These are phyloP conservation scores for Massariosphaeria phaeospora DNA, from an alignment of 495 filamentous ascomycete genomes.

Conservation along the genomic window DNA sequence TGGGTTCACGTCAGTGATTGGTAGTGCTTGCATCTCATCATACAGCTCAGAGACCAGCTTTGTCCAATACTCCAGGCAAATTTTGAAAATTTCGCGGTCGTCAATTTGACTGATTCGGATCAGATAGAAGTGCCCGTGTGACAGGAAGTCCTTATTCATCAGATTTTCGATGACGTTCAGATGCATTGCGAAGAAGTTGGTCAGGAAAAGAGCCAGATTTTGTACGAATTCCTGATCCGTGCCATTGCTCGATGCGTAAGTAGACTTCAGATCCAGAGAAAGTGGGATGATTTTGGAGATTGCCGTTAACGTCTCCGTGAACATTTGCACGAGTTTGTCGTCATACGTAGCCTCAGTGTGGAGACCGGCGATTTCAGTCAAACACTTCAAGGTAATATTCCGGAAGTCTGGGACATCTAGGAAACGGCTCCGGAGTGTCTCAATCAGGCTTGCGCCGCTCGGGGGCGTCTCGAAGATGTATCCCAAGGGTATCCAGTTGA, in stretches of 20 bases:
- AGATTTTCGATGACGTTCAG: slow-evolving; percentile 90
- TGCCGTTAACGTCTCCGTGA: slow-evolving; percentile 84
- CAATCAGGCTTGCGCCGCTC: slow-evolving; percentile 60
- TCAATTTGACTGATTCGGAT: slow-evolving; percentile 98
- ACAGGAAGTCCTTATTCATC: slow-evolving; percentile 88
- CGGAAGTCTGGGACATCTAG: slow-evolving; percentile 87
- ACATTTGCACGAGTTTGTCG: slow-evolving; percentile 93
- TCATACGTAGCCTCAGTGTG: slow-evolving; percentile 79
- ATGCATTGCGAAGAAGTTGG: slow-evolving; percentile 91
- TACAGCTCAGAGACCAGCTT: slow-evolving; percentile 97
- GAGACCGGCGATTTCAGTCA: slow-evolving; percentile 94
- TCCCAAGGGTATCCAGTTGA: slow-evolving; percentile 97
- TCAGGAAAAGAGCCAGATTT: slow-evolving; percentile 91
- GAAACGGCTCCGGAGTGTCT: slow-evolving; percentile 85
- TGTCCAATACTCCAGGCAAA: slow-evolving; percentile 98
- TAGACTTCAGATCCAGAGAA: slow-evolving; percentile 78
- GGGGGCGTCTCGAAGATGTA: slow-evolving; percentile 93
- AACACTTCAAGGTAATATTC: slow-evolving; percentile 91
- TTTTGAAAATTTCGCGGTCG: slow-evolving; percentile 98
- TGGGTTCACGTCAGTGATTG: slow-evolving; percentile 85
- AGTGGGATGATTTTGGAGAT: slow-evolving; percentile 89
- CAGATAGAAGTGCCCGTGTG: slow-evolving; percentile 93
- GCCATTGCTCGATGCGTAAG: slow-evolving; percentile 83
- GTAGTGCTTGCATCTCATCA: slow-evolving; percentile 95
- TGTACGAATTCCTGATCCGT: slow-evolving; percentile 97